Evolutionary conservation across 176 grass and related monocot species (phyloP).

Genomic region (Oryza meridionalis): DNA sequence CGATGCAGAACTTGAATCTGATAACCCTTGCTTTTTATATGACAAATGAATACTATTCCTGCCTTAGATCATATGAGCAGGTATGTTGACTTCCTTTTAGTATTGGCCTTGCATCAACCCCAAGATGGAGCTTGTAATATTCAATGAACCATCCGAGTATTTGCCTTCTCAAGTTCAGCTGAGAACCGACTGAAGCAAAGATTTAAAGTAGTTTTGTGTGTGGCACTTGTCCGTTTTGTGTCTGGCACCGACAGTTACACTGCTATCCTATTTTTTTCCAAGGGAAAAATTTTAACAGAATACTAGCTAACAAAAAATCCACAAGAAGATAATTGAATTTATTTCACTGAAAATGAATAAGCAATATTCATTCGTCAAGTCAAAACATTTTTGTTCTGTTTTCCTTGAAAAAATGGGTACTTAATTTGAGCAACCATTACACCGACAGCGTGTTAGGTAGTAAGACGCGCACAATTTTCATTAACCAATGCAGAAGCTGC

Average conservation of each 20-base stretch:
- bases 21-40: constrained; percentile 13
- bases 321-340: background rate
- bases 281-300: no score
- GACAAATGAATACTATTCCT: constrained; percentile 11
- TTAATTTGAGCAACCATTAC: background rate
- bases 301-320: background rate
- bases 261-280: no score
- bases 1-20: constrained; percentile 2
- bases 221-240: constrained; percentile 5
- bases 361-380: no score
- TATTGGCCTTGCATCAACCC: constrained; percentile 26
- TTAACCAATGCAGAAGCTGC: background rate
- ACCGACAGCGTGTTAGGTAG: background rate
- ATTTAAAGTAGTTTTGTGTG: constrained; percentile 15
- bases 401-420: background rate
- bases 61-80: constrained; percentile 26
- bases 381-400: background rate
- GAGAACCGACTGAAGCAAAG: constrained; percentile 25
- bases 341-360: background rate
- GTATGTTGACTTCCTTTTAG: constrained; percentile 40
- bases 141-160: constrained; percentile 32
- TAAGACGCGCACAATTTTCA: background rate
- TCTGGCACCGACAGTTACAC: constrained; percentile 16
- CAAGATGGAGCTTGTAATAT: constrained; percentile 33
- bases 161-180: constrained; percentile 16